A percentile compares a stretch with the other conserved stretches of the same genome.
Evolutionary conservation across 2,329 filamentous ascomycete genomes (phyloP).

Genomic region (Penicillium rolfsii): DNA sequence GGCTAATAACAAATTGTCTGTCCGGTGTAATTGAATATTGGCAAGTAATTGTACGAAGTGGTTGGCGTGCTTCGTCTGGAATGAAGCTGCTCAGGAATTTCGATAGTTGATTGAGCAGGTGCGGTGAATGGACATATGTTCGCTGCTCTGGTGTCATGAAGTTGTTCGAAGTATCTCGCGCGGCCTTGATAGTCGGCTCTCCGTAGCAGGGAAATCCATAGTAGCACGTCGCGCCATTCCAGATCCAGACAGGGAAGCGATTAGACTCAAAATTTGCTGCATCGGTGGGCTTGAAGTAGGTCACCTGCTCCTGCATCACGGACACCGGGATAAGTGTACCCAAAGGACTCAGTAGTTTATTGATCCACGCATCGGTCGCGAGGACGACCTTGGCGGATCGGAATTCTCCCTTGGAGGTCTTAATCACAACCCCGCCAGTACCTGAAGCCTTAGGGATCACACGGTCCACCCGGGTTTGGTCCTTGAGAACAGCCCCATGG

Average conservation of each 20-base stretch:
- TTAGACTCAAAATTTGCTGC: constrained; percentile 17
- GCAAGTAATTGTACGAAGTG: constrained; percentile 35
- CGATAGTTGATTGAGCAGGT: constrained; percentile 27
- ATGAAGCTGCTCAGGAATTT: constrained; percentile 28
- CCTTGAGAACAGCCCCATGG: constrained; percentile 30
- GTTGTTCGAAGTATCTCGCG: constrained; percentile 29
- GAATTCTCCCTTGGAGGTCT: constrained; percentile 29
- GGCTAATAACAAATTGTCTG: constrained; percentile 34
- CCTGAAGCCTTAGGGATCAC: constrained; percentile 20
- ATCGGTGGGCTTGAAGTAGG: constrained; percentile 33
- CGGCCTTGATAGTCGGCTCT: constrained; percentile 36
- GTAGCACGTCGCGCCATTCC: constrained; percentile 25
- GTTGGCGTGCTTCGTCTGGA: constrained; percentile 26
- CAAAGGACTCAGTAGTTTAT: constrained; percentile 31
- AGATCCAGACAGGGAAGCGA: constrained; percentile 35
- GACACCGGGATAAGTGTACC: constrained; percentile 28
- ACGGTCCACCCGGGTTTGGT: constrained; percentile 27
- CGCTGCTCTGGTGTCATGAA: constrained; percentile 34
- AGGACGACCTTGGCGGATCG: constrained; percentile 30
- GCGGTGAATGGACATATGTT: constrained; percentile 33
- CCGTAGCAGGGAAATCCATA: constrained; percentile 35
- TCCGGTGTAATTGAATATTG: constrained; percentile 37
- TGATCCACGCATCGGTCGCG: constrained; percentile 33
- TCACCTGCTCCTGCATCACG: constrained; percentile 35
- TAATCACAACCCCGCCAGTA: constrained; percentile 22